Evolutionary conservation across 2,329 filamentous ascomycete genomes (phyloP).

Genomic region (Talaromyces pinophilus): DNA sequence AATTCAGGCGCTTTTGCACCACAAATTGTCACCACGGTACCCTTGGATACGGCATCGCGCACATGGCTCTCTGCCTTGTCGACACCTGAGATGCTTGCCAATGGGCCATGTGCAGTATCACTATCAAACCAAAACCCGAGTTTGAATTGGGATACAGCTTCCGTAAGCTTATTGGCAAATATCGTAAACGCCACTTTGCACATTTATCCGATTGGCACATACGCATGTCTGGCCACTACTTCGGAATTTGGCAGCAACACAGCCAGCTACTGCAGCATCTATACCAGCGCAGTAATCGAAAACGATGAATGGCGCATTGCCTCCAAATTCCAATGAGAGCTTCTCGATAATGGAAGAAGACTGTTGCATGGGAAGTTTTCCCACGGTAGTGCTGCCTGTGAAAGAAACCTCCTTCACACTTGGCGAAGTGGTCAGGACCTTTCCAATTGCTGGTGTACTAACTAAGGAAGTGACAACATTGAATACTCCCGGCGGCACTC

Average conservation of each 20-base stretch:
- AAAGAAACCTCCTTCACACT: too few species aligned
- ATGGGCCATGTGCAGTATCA: neutral
- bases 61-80: neutral
- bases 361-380: too few species aligned
- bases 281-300: constrained; percentile 44
- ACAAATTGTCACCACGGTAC: neutral
- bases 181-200: neutral
- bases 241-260: neutral
- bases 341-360: too few species aligned
- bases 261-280: constrained; percentile 47
- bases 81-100: neutral
- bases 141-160: neutral
- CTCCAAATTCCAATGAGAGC: constrained; percentile 42
- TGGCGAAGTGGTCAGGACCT: too few species aligned
- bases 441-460: neutral
- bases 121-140: neutral
- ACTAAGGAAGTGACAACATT: neutral
- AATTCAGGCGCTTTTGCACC: neutral
- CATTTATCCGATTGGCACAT: neutral
- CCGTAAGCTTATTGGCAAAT: neutral
- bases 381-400: too few species aligned
- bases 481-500: neutral
- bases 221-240: neutral
- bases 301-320: constrained; percentile 45
- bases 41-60: neutral